A percentile compares a stretch with the other conserved stretches of the same genome.
These are phyloP conservation scores for Hortaea werneckii DNA, from an alignment of 2,329 filamentous ascomycete species.

Conservation along the genomic window DNA sequence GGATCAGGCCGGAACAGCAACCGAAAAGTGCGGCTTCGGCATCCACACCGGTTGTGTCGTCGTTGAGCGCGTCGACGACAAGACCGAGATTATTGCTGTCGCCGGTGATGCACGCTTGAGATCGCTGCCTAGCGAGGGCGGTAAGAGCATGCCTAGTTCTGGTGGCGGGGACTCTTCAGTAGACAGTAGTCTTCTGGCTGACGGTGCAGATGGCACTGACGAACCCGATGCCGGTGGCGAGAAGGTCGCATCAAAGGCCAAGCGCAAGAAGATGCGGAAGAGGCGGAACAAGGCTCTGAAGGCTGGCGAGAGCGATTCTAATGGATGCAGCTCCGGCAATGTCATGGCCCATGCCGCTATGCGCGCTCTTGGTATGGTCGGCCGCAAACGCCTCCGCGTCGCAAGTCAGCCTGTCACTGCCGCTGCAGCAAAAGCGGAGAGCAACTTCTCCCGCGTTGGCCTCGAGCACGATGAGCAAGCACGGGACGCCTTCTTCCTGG, in stretches of 20 bases:
- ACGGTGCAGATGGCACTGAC: conserved; percentile 8
- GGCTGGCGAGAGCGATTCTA: conserved; percentile 2
- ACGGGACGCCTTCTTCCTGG: conserved; percentile 51
- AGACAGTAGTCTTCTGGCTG: conserved; percentile 5
- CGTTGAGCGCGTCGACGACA: conserved; percentile 48
- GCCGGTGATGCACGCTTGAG: conserved; percentile 68
- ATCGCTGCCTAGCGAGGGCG: conserved; percentile 20
- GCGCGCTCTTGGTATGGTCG: conserved; percentile 74
- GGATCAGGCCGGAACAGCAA: conserved; percentile 50
- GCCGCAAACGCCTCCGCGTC: conserved; percentile 41
- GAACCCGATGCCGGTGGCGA: not conserved
- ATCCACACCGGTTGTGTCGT: conserved; percentile 66
- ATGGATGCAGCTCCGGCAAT: conserved; percentile 45
- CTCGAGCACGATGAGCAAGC: conserved; percentile 23
- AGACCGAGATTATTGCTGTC: conserved; percentile 53
- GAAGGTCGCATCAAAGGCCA: conserved; percentile 1
- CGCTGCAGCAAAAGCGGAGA: conserved; percentile 22
- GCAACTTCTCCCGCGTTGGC: conserved; percentile 23
- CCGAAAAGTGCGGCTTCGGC: conserved; percentile 49
- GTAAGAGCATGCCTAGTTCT: conserved; percentile 2
- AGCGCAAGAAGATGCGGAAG: conserved; percentile 4
- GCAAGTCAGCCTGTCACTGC: conserved; percentile 19
- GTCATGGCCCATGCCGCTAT: conserved; percentile 69
- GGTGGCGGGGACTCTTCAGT: not conserved
- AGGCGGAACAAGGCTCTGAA: conserved; percentile 5